These are phyloP conservation scores for Acanthamoeba royreba DNA, from an alignment of 208 protist species.

Conservation along the genomic window DNA sequence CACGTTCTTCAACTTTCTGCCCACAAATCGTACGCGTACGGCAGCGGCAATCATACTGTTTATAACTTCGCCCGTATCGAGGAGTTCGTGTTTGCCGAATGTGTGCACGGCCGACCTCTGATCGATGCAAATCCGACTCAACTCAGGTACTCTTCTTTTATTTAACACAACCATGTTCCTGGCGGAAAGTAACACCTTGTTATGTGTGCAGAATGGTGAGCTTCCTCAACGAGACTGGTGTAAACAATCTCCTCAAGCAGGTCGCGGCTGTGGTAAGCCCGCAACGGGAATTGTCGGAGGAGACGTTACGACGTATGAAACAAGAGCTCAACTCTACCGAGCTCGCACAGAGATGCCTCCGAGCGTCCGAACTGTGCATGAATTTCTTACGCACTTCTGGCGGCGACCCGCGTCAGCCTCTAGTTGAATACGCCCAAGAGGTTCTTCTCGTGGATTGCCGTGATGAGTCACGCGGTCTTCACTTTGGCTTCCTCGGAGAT, in stretches of 20 bases:
- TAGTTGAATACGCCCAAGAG: neutral
- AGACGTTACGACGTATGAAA: neutral
- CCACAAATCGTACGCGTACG: neutral
- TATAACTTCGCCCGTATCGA: neutral
- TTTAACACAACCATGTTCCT: neutral
- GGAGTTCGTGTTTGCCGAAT: neutral
- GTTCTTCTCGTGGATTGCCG: neutral
- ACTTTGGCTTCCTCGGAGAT: neutral
- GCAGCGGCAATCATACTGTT: neutral
- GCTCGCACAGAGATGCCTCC: neutral
- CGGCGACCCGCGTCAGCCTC: neutral
- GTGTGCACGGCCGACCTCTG: neutral
- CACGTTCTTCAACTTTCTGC: neutral
- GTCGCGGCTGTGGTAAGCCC: neutral
- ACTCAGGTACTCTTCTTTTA: too few species aligned
- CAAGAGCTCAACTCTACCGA: neutral
- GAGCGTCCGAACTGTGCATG: neutral
- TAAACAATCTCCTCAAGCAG: neutral
- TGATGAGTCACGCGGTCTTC: neutral
- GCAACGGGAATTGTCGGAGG: neutral
- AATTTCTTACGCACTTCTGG: neutral
- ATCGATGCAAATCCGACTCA: neutral
- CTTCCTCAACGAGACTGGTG: neutral
- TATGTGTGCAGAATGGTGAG: neutral
- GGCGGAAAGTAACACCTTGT: neutral